Conservation (phyloP, 768 basidiomycete genomes). For the Boletus subparvulus region DNA sequence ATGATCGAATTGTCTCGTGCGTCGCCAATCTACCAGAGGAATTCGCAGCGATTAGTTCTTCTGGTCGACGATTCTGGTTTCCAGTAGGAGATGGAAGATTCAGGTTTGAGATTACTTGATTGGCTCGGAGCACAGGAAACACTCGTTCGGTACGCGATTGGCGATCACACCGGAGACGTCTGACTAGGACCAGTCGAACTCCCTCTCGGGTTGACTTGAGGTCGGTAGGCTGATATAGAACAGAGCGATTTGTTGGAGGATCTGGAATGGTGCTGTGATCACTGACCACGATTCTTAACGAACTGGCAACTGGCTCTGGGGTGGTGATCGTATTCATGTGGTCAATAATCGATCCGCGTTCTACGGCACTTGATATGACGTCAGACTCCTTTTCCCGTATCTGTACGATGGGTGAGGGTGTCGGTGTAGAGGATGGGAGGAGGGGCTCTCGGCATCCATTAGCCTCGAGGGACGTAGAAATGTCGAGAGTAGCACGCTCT, state of each 20-base stretch:
- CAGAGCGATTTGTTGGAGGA: slow-evolving; percentile 6
- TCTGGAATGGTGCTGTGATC: slow-evolving; percentile 23
- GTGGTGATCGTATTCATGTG: slow-evolving; percentile 7
- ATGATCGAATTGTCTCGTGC: slow-evolving; percentile 44
- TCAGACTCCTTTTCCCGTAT: slow-evolving; percentile 16
- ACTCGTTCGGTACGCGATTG: slow-evolving; percentile 64
- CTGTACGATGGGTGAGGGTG: slow-evolving; percentile 12
- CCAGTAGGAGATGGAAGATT: slow-evolving; percentile 28
- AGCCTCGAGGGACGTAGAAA: slow-evolving; percentile 4
- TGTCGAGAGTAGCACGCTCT: slow-evolving; percentile 11
- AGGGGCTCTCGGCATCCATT: slow-evolving; percentile 7
- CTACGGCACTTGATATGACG: slow-evolving; percentile 9
- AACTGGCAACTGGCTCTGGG: slow-evolving; percentile 10
- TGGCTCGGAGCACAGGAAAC: slow-evolving; percentile 61
- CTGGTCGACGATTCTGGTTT: slow-evolving; percentile 46
- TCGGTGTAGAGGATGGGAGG: slow-evolving; percentile 12
- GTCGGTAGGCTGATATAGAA: slow-evolving; percentile 15
- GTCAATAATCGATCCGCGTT: slow-evolving; percentile 6
- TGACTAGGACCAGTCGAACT: slow-evolving; percentile 60
- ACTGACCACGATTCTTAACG: slow-evolving; percentile 31
- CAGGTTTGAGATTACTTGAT: slow-evolving; percentile 45
- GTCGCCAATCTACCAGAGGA: slow-evolving; percentile 35
- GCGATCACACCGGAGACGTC: slow-evolving; percentile 56
- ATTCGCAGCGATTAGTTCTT: slow-evolving; percentile 45
- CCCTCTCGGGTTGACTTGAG: slow-evolving; percentile 54